Evolutionary conservation across 306 rosid species (phyloP).

Genomic region (Malus sieversii): DNA sequence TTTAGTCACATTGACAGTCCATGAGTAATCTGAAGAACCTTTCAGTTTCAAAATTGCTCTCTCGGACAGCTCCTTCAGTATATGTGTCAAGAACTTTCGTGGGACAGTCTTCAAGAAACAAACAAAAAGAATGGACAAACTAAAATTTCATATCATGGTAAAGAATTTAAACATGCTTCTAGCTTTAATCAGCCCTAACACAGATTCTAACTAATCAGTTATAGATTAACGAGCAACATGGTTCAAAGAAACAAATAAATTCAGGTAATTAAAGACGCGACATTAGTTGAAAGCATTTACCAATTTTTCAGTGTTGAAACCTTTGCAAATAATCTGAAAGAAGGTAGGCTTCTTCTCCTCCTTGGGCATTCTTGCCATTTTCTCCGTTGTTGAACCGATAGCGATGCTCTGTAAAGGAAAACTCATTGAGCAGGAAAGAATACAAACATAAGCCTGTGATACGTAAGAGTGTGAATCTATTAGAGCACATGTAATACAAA

Average conservation of each 20-base stretch:
- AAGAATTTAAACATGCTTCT: neutral
- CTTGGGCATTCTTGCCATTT: neutral
- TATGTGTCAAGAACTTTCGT: neutral
- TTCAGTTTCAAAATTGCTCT: neutral
- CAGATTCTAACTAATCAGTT: neutral
- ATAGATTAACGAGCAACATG: neutral
- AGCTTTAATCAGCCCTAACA: neutral
- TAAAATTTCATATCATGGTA: neutral
- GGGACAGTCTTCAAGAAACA: slow-evolving; percentile 9
- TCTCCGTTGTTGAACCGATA: neutral
- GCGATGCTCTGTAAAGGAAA: neutral
- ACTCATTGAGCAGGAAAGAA: neutral
- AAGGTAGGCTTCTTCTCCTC: neutral
- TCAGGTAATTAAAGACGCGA: neutral
- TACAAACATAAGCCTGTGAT: neutral
- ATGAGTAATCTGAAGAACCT: neutral
- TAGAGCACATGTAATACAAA: too few relatives aligned
- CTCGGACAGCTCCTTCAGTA: neutral
- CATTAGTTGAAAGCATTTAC: neutral
- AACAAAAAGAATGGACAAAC: neutral
- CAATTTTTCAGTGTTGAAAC: neutral
- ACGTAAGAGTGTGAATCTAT: too few relatives aligned
- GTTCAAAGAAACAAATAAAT: too few relatives aligned
- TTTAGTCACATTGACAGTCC: neutral
- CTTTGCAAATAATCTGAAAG: neutral